Base-by-base conservation (phyloP, 805 yeast genomes). In the Myxozyma geophila region DNA sequence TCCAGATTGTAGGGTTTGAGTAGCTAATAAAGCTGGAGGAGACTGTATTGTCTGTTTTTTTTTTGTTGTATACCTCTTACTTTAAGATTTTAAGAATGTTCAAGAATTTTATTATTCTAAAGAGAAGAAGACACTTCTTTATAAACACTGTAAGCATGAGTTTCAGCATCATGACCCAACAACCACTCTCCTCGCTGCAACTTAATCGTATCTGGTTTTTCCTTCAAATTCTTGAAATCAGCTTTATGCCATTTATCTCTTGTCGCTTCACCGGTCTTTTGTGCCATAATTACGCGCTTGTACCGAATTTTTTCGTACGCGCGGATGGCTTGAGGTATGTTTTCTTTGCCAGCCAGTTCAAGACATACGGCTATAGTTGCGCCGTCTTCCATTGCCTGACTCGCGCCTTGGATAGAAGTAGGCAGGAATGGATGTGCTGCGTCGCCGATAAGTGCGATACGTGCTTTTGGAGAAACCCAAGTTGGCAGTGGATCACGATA, bases 401-500 rank as follows among this genome's bases (percentile, higher is more conserved):
- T 51, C 15, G 54, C 54, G 9, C 54, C 54, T n/a, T 51, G 54
- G 17, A 51, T 51, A n/a, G 54, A 51, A 6, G 54, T 51, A 17
- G 54, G 54, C 28, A 51, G 17, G 17, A 51, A 51, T 28, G 54
- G 54, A 37, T 51, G 54, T 5, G 54, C 54, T 9, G 54, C 54
- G 17, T 51, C 54, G 3, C 54, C 54, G 17, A 51, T 51, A 7
- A 51, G 46, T 2, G 54, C 54, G 36, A 51, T 51, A 19, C 54
- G 54, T 8, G 46, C 39, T 10, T 51, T 35, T 6, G 54, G 54
- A 6, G 54, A 95, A 92, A 1, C 89, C 85, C 23, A 93, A 77
- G 66, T 91, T 90, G 23, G 92, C 83, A 0, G 89, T 84, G 50
- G 87, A 83, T 70, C 88, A 85, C 67, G 85, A 81, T 77, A 95